phyloP scores from a whole-genome alignment of 345 rosid species.

The Lumnitzera racemosa region DNA sequence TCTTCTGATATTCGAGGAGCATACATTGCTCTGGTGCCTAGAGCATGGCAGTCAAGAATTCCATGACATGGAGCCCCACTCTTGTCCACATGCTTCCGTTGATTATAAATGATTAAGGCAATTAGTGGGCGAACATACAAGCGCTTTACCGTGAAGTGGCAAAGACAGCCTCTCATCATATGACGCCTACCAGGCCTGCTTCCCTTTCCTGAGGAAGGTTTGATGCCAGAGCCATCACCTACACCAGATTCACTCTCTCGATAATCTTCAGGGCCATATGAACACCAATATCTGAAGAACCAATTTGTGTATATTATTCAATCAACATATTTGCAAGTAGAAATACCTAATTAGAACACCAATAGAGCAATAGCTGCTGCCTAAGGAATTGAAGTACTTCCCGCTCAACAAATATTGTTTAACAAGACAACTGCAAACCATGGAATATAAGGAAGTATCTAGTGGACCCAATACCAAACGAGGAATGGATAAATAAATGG shows the following conservation, averaged over 20 bases:
- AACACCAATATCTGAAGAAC: constrained; percentile 50
- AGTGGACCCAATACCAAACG: background rate
- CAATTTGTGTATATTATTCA: constrained; percentile 3
- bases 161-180: constrained; percentile 56
- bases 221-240: constrained; percentile 28
- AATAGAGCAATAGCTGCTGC: background rate
- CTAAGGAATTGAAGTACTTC: too few species aligned
- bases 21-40: constrained; percentile 54
- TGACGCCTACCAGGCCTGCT: constrained; percentile 51
- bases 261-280: constrained; percentile 53
- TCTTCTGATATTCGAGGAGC: constrained; percentile 56
- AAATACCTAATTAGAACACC: background rate
- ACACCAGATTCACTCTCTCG: constrained; percentile 31
- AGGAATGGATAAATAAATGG: too few species aligned
- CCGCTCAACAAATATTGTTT: too few species aligned
- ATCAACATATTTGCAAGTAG: constrained; percentile 5
- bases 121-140: constrained; percentile 33
- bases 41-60: constrained; percentile 39
- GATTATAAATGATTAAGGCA: constrained; percentile 47
- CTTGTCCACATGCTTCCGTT: constrained; percentile 44
- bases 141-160: constrained; percentile 54
- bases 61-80: constrained; percentile 48
- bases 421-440: too few species aligned
- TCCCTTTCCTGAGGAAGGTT: constrained; percentile 47
- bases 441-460: too few species aligned